A percentile compares a stretch with the other conserved stretches of the same genome.
These are phyloP conservation scores for Boechera retrofracta DNA, from an alignment of 345 rosid species.

Conservation along the genomic window DNA sequence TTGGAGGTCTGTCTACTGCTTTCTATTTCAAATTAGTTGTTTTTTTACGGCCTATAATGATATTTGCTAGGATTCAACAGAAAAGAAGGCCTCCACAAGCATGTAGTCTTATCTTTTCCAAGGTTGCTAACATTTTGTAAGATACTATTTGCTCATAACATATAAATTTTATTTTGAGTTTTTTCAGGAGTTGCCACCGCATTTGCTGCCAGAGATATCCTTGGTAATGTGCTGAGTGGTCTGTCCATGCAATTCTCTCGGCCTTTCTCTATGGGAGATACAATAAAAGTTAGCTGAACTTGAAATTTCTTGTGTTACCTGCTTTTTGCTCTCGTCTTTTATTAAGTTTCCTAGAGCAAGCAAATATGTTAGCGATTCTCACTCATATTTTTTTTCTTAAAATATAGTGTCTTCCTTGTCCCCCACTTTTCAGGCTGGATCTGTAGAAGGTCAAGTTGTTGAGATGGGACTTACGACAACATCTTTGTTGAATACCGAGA, in stretches of 20 bases:
- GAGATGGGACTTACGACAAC: no score
- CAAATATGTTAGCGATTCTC: neutral
- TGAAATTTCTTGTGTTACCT: neutral
- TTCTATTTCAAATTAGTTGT: constrained; percentile 15
- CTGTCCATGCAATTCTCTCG: constrained; percentile 81
- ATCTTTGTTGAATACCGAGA: no score
- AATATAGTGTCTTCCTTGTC: constrained; percentile 2
- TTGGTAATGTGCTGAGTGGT: constrained; percentile 94
- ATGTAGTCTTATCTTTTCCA: neutral
- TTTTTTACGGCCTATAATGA: constrained; percentile 17
- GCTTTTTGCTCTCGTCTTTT: neutral
- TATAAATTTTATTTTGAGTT: constrained; percentile 2
- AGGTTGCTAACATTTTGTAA: neutral
- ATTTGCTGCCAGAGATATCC: constrained; percentile 89
- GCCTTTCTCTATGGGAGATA: constrained; percentile 96
- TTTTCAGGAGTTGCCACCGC: constrained; percentile 94
- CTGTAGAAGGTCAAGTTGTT: no score
- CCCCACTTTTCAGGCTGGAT: no score
- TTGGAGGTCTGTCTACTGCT: constrained; percentile 68
- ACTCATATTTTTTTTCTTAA: no score
- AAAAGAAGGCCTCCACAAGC: constrained; percentile 5
- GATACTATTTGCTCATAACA: neutral
- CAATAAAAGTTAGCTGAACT: constrained; percentile 71
- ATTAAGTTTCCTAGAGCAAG: neutral
- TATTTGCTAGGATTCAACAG: constrained; percentile 13